These are phyloP conservation scores for Leptoxyphium fumago DNA, from an alignment of 2,329 filamentous ascomycete species.

Conservation along the genomic window DNA sequence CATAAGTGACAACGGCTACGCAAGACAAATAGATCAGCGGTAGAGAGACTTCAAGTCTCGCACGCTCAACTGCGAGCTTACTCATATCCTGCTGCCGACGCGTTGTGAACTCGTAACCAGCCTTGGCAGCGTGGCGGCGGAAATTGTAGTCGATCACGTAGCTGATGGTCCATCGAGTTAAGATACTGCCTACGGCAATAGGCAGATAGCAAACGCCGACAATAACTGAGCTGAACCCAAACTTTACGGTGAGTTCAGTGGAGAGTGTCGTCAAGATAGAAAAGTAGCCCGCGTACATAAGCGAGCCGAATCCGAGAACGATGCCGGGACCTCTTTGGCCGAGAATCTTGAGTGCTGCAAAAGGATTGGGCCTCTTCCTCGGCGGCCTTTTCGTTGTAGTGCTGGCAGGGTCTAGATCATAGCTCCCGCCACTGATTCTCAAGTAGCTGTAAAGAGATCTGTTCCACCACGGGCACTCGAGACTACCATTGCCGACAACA, in stretches of 20 bases:
- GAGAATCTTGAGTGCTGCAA: constrained; percentile 13
- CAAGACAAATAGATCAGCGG: constrained; percentile 22
- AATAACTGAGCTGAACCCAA: constrained; percentile 26
- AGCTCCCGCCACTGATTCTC: neutral
- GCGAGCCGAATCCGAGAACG: constrained; percentile 23
- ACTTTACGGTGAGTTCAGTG: constrained; percentile 21
- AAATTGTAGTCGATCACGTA: constrained; percentile 30
- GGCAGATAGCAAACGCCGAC: constrained; percentile 30
- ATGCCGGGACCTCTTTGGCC: constrained; percentile 21
- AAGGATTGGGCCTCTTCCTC: constrained; percentile 14
- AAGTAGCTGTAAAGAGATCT: constrained; percentile 36
- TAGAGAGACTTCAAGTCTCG: constrained; percentile 26
- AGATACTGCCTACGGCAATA: constrained; percentile 24
- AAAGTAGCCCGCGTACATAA: constrained; percentile 28
- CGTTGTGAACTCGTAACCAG: constrained; percentile 19
- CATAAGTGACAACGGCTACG: constrained; percentile 24
- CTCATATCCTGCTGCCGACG: constrained; percentile 23
- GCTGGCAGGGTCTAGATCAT: constrained; percentile 6
- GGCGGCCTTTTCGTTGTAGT: constrained; percentile 8
- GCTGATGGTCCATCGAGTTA: constrained; percentile 26
- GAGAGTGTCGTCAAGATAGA: constrained; percentile 26
- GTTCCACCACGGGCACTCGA: constrained; percentile 44
- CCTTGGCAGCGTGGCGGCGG: constrained; percentile 18
- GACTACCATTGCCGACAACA: constrained; percentile 47
- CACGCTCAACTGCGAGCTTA: constrained; percentile 29